These are phyloP conservation scores for Vaccinium macrocarpon DNA, from an alignment of 148 eudicot genomes.

Conservation along the genomic window DNA sequence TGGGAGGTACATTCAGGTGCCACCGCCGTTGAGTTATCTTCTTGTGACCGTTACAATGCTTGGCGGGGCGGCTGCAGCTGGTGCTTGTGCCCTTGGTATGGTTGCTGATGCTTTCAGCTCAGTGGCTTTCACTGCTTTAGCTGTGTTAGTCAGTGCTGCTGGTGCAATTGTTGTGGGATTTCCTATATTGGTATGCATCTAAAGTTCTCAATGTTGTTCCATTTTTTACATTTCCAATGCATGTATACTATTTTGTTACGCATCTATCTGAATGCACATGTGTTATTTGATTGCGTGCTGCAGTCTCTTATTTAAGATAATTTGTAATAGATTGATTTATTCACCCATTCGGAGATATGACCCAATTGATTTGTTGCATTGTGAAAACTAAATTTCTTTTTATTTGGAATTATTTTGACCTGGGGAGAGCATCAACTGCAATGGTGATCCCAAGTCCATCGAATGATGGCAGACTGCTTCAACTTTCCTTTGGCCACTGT, in stretches of 20 bases:
- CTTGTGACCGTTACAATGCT: slow-evolving; percentile 83
- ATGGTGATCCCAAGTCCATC: not conserved
- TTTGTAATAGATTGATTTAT: not conserved
- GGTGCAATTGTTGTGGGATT: slow-evolving; percentile 89
- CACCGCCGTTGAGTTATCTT: slow-evolving; percentile 73
- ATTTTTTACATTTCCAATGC: not conserved
- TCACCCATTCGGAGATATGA: not conserved
- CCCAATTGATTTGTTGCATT: not conserved
- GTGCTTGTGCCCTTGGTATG: slow-evolving; percentile 79
- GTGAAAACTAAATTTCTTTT: not conserved
- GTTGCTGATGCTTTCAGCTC: slow-evolving; percentile 66
- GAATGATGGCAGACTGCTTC: not conserved
- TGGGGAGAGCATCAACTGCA: not conserved
- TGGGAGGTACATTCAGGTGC: slow-evolving; percentile 86
- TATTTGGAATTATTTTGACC: not conserved
- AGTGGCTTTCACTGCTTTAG: slow-evolving; percentile 62
- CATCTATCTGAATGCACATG: not conserved
- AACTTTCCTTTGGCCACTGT: not conserved
- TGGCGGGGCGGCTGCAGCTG: slow-evolving; percentile 83
- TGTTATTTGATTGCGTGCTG: no score
- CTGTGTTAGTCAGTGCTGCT: slow-evolving; percentile 73
- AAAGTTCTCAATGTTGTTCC: not conserved
- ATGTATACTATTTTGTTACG: not conserved
- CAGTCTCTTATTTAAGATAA: not conserved
- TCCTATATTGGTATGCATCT: slow-evolving; percentile 72